Base-by-base conservation (phyloP, 176 grass and related monocot species). In the Poa annua region DNA sequence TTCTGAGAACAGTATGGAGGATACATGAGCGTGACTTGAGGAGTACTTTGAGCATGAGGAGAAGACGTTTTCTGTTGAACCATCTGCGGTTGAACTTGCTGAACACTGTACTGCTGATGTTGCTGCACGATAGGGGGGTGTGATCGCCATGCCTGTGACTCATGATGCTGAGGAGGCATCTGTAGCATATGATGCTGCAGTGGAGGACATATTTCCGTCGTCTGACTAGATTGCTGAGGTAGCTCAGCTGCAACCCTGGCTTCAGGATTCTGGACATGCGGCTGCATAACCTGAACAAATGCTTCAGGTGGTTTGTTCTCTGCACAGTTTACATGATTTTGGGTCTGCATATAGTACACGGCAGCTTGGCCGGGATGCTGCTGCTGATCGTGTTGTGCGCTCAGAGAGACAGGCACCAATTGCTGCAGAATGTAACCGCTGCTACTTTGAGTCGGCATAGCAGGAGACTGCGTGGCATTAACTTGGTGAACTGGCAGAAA, bases 21-120 rank as follows among this genome's bases (percentile, higher is more conserved):
- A 92, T 94, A 99, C 57, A 90, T 77, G 81, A 85, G 84, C 10
- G 90, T 62, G 42, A 53, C 77, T 78, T 96, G 89, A 89, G 90
- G 86, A 81, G 83, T 88, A 76, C 82, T 88, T 53, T 89, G 91
- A 67, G 89, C 54, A 19, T 92, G 89, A 85, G 92, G 81, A 62
- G 86, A 82, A 0, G 90, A 84, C 24, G 84, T 71, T 59, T 88
- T 88, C 64, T 88, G 89, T 81, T 87, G 88, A 76, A 69, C 69
- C 7, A 89, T 82, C 9, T 90, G 87, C 47, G 50, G 69, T 5
- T 54, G 44, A 73, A 84, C 52, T 66, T 91, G 93, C 65, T 91
- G 85, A 73, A 87, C 80, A 80, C 79, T 79, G 78, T 86, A 92
- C 51, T 85, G 89, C 35, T 79, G 88, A 71, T 89, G 86, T 26